Base-by-base conservation (phyloP, 1,284 basidiomycete genomes). In the Cutaneotrichosporon dermatis region DNA sequence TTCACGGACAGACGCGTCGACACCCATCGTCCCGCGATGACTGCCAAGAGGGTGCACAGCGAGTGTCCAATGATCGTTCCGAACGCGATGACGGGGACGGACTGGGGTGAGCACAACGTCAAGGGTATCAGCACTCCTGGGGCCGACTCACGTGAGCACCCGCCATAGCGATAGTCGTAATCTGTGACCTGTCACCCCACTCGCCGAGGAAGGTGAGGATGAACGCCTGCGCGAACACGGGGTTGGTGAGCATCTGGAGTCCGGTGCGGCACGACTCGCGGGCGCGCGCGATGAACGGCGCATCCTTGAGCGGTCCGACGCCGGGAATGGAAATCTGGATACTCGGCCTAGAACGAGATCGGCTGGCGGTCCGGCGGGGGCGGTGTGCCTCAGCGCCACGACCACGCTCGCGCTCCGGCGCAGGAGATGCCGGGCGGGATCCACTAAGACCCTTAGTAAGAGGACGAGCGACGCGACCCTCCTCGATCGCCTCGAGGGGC, bases 141-240 rank as follows among this genome's bases (percentile, higher is more conserved):
- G 2, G n/a, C 2, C n/a, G 10, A 83, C 88, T 69, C 71, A 97
- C 94, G 80, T 98, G 92, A 33, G 95, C 92, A 40, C 95, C 94
- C 1, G 90, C 96, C 51, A 99, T 82, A 2, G 92, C 94, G 66
- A 99, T 97, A 0, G 95, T 99, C 0, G 96, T 90, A 68, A 99
- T 95, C 79, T 99, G 96, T 72, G 90, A 93, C 48, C 95, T 81
- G 79, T 99, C 96, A 1, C 95, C 96, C 95, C 95, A 99, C 78
- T 99, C 95, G 25, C 94, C 96, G 10, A 99, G 82, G 78, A 99
- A 99, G 0, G 95, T 98, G 58, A 99, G 82, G 42, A 95, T 80
- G 69, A 99, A 99, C 0, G 92, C 87, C 77, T 99, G 94, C 2
- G 95, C 92, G 69, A 97, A 97, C 1, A 96, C 90, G 0, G 95